A percentile compares a stretch with the other conserved stretches of the same genome.
phyloP scores from a whole-genome alignment of 768 basidiomycete species.

The Mrakia frigida region DNA sequence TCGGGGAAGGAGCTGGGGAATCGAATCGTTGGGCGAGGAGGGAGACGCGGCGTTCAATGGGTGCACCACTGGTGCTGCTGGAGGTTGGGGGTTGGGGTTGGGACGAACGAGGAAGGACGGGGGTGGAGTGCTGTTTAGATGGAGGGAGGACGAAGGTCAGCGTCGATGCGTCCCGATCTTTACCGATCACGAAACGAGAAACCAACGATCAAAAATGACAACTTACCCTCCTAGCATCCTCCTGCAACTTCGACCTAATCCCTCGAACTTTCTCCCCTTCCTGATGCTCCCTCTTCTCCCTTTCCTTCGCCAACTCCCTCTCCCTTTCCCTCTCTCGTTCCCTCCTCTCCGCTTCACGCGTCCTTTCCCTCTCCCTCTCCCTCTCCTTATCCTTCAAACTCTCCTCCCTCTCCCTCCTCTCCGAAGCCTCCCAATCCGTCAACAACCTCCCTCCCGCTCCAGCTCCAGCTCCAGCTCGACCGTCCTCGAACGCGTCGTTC shows the following conservation, averaged over 20 bases:
- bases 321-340: neutral
- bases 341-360: neutral
- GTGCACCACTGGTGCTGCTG: neutral
- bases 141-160: neutral
- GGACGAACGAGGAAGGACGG: neutral
- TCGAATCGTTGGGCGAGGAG: conserved; percentile 15
- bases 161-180: neutral
- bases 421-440: neutral
- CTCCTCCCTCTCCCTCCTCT: conserved; percentile 10
- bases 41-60: neutral
- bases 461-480: neutral
- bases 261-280: neutral
- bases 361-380: neutral
- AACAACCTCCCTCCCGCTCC: neutral
- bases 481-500: neutral
- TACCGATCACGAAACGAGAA: neutral
- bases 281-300: neutral
- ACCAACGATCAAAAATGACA: neutral
- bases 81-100: neutral
- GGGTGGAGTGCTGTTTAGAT: neutral
- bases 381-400: neutral
- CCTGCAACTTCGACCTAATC: neutral
- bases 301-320: too few relatives aligned
- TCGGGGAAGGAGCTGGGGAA: neutral
- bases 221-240: conserved; percentile 5